phyloP scores from a whole-genome alignment of 345 rosid genomes.

The Kandelia obovata region DNA sequence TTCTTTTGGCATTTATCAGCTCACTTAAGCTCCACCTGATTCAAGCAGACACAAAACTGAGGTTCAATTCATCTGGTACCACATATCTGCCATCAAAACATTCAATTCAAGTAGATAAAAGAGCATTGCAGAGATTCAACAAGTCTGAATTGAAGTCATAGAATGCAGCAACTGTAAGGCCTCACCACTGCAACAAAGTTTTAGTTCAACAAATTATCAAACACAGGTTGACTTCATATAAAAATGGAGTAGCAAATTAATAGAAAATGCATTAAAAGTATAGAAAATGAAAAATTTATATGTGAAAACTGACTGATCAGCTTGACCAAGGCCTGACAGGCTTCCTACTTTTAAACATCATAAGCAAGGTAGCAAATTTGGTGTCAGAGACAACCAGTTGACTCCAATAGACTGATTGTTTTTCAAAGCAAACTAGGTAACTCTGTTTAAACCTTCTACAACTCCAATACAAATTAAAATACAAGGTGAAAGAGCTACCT shows the following conservation, averaged over 20 bases:
- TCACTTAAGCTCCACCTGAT: slow-evolving; percentile 51
- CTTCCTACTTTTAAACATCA: neutral
- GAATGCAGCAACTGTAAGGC: neutral
- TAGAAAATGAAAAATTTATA: too few relatives aligned
- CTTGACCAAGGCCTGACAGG: neutral
- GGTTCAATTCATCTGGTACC: slow-evolving; percentile 4
- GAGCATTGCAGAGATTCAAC: neutral
- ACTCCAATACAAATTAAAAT: neutral
- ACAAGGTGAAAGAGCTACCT: slow-evolving; percentile 39
- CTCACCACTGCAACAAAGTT: neutral
- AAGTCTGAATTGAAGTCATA: neutral
- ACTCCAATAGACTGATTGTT: neutral
- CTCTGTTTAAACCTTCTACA: neutral
- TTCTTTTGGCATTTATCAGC: slow-evolving; percentile 36
- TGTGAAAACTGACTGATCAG: too few relatives aligned
- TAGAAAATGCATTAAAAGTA: too few relatives aligned
- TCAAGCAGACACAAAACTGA: slow-evolving; percentile 20
- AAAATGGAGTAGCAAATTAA: too few relatives aligned
- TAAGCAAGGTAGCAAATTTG: too few relatives aligned
- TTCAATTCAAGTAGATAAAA: neutral
- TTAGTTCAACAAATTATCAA: slow-evolving; percentile 2
- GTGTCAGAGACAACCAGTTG: neutral
- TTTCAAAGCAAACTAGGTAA: neutral
- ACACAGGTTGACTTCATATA: too few relatives aligned
- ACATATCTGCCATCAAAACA: neutral